Conservation (phyloP, 177 flowering plant genomes). For the Vitis hybrid region DNA sequence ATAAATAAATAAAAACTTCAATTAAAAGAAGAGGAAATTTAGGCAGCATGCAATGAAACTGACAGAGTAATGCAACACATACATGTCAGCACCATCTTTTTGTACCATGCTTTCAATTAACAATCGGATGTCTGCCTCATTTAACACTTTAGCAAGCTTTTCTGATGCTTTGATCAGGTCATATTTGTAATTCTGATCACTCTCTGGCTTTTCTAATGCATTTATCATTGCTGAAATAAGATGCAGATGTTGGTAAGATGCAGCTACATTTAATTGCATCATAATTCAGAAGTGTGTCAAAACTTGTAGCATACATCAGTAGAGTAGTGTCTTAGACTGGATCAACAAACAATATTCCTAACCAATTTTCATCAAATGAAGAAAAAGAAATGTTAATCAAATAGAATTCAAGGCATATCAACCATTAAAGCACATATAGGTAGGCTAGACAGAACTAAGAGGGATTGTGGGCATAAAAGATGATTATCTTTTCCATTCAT, state of each 20-base stretch:
- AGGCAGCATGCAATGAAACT: neutral
- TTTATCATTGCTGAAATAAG: conserved; percentile 55
- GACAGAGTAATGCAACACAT: conserved; percentile 22
- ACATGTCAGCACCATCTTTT: conserved; percentile 61
- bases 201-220: conserved; percentile 42
- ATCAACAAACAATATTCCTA: no score
- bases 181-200: conserved; percentile 22
- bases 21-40: neutral
- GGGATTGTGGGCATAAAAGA: no score
- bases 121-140: conserved; percentile 62
- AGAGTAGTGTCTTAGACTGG: no score
- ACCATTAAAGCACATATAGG: no score
- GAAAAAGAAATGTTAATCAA: no score
- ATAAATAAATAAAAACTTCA: conserved; percentile 5
- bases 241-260: no score
- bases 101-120: conserved; percentile 48
- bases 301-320: no score
- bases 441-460: no score
- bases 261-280: neutral
- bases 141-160: conserved; percentile 60
- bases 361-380: no score
- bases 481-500: no score
- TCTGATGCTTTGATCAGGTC: conserved; percentile 64
- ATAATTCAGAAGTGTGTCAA: neutral
- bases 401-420: no score